A percentile compares a stretch with the other conserved stretches of the same genome.
phyloP scores from a whole-genome alignment of 371 early-diverging fungal species.

The Mortierella sp. region DNA sequence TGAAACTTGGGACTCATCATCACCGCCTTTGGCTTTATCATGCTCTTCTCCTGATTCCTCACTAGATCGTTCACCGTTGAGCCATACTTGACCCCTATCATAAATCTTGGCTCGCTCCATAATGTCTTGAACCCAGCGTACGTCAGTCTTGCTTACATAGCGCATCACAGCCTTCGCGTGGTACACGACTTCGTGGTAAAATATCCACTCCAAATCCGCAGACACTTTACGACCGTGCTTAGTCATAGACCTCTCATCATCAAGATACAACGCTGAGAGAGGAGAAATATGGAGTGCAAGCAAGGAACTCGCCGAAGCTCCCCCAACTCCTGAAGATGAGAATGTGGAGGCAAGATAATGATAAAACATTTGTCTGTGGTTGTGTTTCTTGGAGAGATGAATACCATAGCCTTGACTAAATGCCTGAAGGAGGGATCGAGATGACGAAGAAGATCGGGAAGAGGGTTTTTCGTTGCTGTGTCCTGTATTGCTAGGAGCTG shows the following conservation, averaged over 20 bases:
- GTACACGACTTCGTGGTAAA: slow-evolving; percentile 78
- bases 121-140: slow-evolving; percentile 50
- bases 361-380: slow-evolving; percentile 76
- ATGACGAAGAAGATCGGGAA: slow-evolving; percentile 47
- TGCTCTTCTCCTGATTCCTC: not conserved
- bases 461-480: not conserved
- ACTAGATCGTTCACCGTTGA: slow-evolving; percentile 41
- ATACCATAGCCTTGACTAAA: slow-evolving; percentile 82
- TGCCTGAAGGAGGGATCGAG: slow-evolving; percentile 71
- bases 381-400: slow-evolving; percentile 82
- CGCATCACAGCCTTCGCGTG: slow-evolving; percentile 78
- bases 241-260: slow-evolving; percentile 60
- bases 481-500: not conserved
- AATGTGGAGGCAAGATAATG: slow-evolving; percentile 70
- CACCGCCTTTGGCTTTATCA: not conserved
- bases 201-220: slow-evolving; percentile 80
- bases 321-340: slow-evolving; percentile 26
- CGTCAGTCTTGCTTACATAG: slow-evolving; percentile 69
- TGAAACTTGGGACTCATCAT: not conserved
- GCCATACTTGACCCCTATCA: slow-evolving; percentile 37
- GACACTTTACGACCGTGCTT: slow-evolving; percentile 51
- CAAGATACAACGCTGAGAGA: slow-evolving; percentile 65
- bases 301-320: slow-evolving; percentile 43
- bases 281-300: slow-evolving; percentile 79
- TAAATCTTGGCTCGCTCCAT: slow-evolving; percentile 46